Evolutionary conservation across 2,329 filamentous ascomycete genomes (phyloP).

Genomic region (Talaromyces sp.): DNA sequence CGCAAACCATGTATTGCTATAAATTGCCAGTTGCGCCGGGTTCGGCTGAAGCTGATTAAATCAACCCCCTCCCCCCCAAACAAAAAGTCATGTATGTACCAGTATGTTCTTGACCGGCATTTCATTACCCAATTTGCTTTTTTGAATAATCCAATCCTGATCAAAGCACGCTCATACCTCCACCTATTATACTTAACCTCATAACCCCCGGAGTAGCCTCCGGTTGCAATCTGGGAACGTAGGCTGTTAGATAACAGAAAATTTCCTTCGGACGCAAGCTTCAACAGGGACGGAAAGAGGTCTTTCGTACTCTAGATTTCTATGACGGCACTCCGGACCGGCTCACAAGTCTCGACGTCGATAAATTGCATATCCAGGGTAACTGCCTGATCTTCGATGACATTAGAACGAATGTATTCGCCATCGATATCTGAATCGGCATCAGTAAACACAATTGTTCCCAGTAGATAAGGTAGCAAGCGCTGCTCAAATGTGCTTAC

Average conservation of each 20-base stretch:
- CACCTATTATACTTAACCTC: not conserved
- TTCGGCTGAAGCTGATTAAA: constrained; percentile 20
- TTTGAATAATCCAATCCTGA: not conserved
- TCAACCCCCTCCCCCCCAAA: not conserved
- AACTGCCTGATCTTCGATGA: constrained; percentile 37
- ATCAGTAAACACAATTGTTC: too few relatives aligned
- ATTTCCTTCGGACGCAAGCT: not conserved
- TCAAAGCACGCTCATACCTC: not conserved
- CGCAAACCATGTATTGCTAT: constrained; percentile 22
- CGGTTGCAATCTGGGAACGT: too few relatives aligned
- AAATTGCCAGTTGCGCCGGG: constrained; percentile 21
- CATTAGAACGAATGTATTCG: constrained; percentile 41
- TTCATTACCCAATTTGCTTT: not conserved
- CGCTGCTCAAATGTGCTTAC: not conserved
- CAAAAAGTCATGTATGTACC: not conserved
- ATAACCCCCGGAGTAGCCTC: too few relatives aligned
- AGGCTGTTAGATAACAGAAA: too few relatives aligned
- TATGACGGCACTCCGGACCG: constrained; percentile 34
- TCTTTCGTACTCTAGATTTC: constrained; percentile 44
- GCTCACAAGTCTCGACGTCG: constrained; percentile 38
- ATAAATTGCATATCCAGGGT: constrained; percentile 45
- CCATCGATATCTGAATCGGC: not conserved
- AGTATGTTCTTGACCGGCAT: not conserved
- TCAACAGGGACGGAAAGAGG: not conserved
- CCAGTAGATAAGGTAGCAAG: not conserved